Evolutionary conservation across 1,139 yeast genomes (phyloP).

Genomic region (Diutina ranongensis): DNA sequence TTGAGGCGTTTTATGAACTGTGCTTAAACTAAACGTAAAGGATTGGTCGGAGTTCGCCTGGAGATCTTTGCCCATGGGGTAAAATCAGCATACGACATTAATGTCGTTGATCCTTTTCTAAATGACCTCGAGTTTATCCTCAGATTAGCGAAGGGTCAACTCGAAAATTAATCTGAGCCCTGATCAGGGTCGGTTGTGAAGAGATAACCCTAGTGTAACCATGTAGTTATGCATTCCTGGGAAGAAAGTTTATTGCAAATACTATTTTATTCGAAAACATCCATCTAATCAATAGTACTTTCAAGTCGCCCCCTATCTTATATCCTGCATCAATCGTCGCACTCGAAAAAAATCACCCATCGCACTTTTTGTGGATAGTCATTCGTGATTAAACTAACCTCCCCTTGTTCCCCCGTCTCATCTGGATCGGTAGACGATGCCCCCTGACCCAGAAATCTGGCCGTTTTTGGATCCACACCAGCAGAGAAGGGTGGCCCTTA

Average conservation of each 20-base stretch:
- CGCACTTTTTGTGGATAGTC: background rate
- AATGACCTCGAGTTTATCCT: no score
- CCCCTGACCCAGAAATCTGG: background rate
- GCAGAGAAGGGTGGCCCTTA: slow-evolving; percentile 49
- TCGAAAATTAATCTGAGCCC: no score
- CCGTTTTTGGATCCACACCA: slow-evolving; percentile 23
- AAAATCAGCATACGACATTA: background rate
- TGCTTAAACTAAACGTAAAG: no score
- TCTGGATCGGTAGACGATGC: background rate
- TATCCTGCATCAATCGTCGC: background rate
- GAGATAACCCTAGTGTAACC: no score
- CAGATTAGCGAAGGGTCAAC: no score
- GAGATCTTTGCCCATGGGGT: background rate
- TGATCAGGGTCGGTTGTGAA: no score
- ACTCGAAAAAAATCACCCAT: slow-evolving; percentile 1
- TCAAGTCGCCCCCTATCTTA: background rate
- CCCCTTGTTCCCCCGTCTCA: background rate
- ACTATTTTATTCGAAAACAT: no score
- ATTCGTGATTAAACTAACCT: background rate
- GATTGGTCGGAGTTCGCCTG: no score
- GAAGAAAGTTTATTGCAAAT: no score
- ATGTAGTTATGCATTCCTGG: no score
- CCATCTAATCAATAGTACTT: background rate
- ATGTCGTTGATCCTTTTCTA: background rate
- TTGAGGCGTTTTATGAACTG: background rate